Conservation (phyloP, 306 rosid species). For the Quercus mongolica region DNA sequence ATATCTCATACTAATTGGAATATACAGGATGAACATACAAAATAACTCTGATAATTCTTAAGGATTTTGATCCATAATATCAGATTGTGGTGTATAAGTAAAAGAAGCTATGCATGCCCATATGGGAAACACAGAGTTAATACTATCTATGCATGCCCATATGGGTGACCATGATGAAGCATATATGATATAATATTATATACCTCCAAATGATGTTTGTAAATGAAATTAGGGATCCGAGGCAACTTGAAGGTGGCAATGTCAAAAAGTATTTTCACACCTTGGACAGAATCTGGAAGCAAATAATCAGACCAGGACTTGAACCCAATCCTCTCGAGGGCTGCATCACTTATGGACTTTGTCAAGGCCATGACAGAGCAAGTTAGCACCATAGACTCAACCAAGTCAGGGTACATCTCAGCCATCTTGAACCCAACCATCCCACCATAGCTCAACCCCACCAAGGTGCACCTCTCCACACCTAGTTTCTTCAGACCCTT, state of each 20-base stretch:
- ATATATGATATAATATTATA: too few species aligned
- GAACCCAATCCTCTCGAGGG: conserved; percentile 26
- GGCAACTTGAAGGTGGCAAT: conserved; percentile 27
- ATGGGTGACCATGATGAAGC: too few species aligned
- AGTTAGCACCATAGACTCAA: conserved; percentile 35
- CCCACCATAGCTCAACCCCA: conserved; percentile 43
- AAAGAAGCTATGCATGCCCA: too few species aligned
- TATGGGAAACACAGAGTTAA: too few species aligned
- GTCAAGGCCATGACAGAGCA: conserved; percentile 31
- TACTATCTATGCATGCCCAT: too few species aligned
- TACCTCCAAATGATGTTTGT: conserved; percentile 32
- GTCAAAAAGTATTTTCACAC: neutral
- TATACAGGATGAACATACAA: too few species aligned
- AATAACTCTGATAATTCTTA: too few species aligned
- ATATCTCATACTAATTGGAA: too few species aligned
- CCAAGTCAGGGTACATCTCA: conserved; percentile 31
- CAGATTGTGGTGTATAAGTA: too few species aligned
- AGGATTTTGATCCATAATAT: too few species aligned
- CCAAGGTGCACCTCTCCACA: conserved; percentile 37
- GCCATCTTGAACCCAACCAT: conserved; percentile 48
- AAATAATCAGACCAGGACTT: conserved; percentile 29
- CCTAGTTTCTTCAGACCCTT: conserved; percentile 38
- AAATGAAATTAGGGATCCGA: conserved; percentile 21
- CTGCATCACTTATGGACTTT: conserved; percentile 11
- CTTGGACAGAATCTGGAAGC: conserved; percentile 32